Evolutionary conservation across 108 stramenopile genomes (phyloP), one percentile per base, ranked within the genome.

Genomic region (Nitzschia palea): DNA sequence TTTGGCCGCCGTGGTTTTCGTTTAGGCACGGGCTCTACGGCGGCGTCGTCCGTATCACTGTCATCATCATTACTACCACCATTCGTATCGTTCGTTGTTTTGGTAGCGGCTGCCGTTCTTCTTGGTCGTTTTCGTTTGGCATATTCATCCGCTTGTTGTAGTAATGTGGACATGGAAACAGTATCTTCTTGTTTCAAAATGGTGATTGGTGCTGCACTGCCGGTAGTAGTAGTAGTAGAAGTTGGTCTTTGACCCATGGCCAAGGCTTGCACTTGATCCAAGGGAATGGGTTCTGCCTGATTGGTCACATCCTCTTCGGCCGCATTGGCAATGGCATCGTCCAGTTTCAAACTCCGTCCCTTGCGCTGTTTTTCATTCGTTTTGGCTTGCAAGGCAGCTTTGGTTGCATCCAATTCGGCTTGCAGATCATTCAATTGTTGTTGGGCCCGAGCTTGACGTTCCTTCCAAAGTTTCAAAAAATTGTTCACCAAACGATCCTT

Each of bases 381-480:
- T 5, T 48, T 64, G 51, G 32, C 9, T 15, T 17, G n/a, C 5
- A 44, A 23, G 1, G 59, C 33, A 3, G 20, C 34, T 60, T 52
- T 51, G 56, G 20, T 30, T n/a, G 53, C 20, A 25, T 63, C 29
- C 2, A 65, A 23, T 31, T 60, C 44, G 25, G 53, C 42, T 31
- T 53, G 34, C 35, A 74, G 35, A 3, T 67, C 56, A 35, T 61
- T 28, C 0, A 69, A 37, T 26, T 42, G 52, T 25, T 59, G 30
- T 5, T 59, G 20, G 17, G 47, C 27, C 26, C 37, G 32, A 18
- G 63, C 31, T 20, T 71, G 62, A 27, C 47, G 34, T 4, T 64
- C 34, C 1, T 73, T 56, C 64, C 66, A 81, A 25, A 76, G n/a
- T 6, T 33, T 42, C 51, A 71, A 65, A 31, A 66, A 73, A 37